Percentiles rank a stretch among this genome's conserved stretches.
Evolutionary conservation across 495 filamentous ascomycete genomes (phyloP).

Genomic region (Penicillium macrosclerotiorum): DNA sequence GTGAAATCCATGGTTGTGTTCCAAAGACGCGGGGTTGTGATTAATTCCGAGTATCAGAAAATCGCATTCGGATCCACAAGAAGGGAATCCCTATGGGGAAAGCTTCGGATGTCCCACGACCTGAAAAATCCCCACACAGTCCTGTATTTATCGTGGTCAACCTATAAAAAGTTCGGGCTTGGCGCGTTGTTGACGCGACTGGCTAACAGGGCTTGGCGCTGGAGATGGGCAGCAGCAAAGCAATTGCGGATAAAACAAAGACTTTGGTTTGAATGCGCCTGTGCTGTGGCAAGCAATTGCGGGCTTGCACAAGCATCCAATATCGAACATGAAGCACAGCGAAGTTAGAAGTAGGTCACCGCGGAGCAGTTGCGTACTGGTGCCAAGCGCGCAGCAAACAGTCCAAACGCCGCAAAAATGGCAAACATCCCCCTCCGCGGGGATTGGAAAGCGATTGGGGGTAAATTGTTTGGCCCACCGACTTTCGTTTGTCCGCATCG

Average conservation of each 20-base stretch:
- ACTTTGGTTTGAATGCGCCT: too few relatives aligned
- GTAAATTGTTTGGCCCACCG: constrained; percentile 1
- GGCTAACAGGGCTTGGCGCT: too few relatives aligned
- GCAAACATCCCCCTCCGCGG: constrained; percentile 13
- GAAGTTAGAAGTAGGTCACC: background rate
- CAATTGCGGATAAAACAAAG: background rate
- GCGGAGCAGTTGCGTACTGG: constrained; percentile 7
- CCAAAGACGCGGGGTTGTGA: background rate
- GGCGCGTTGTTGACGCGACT: constrained; percentile 12
- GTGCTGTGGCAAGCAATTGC: too few relatives aligned
- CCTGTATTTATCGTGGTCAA: background rate
- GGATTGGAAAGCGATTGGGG: constrained; percentile 7
- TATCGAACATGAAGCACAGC: background rate
- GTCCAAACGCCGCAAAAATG: constrained; percentile 30
- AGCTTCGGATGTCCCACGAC: too few relatives aligned
- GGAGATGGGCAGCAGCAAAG: background rate
- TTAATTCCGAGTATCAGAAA: background rate
- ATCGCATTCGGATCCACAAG: background rate
- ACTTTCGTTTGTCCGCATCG: background rate
- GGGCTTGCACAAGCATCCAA: too few relatives aligned
- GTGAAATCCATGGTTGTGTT: constrained; percentile 38
- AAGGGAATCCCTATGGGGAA: too few relatives aligned
- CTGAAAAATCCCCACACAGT: too few relatives aligned
- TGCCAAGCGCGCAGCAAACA: constrained; percentile 15
- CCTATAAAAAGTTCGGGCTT: constrained; percentile 3